Evolutionary conservation across 768 basidiomycete species (phyloP), one percentile per base, ranked within the genome.

Genomic region (Kwoniella shandongensis): DNA sequence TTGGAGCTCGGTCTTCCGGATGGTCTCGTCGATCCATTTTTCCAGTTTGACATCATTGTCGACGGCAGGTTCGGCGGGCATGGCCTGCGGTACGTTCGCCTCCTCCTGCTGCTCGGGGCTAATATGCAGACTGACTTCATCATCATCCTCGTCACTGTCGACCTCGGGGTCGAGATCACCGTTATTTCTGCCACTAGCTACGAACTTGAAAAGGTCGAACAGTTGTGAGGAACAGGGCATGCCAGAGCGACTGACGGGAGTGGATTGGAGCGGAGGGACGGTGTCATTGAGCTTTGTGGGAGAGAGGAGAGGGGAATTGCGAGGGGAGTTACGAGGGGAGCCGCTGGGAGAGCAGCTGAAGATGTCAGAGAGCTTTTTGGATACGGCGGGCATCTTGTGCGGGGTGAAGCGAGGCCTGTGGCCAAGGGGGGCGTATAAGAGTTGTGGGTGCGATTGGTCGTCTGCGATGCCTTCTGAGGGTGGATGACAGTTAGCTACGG

Each of bases 131-230:
- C 35, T 35, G 12, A 18, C 32, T 32, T 63, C 61, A 20, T 62
- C 61, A 11, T 60, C 61, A 4, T 63, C 59, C 35, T 40, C 48
- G n/a, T 52, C 52, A 20, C 63, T 54, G 29, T 29, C 58, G 5
- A 27, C 27, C 8, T 20, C 38, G 15, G 47, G 20, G 12, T 23
- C 52, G 8, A 27, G 41, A 13, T 54, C 57, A 23, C 48, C 47
- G 13, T 57, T 57, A 13, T 6, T 32, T 6, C 13, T 32, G 4
- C 61, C 65, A 11, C 59, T 60, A 5, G 68, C 68, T 46, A 70
- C 40, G 30, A 49, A 44, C 41, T 66, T 70, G 63, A 70, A 57
- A 46, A 70, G 29, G 18, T 57, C 55, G 49, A 70, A 70, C 10
- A 70, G 36, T 30, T 70, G 59, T 29, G 40, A 26, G 17, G 59